Conservation (phyloP, 202 grass and related monocot species). For the Schoenoplectus tabernaemontani region DNA sequence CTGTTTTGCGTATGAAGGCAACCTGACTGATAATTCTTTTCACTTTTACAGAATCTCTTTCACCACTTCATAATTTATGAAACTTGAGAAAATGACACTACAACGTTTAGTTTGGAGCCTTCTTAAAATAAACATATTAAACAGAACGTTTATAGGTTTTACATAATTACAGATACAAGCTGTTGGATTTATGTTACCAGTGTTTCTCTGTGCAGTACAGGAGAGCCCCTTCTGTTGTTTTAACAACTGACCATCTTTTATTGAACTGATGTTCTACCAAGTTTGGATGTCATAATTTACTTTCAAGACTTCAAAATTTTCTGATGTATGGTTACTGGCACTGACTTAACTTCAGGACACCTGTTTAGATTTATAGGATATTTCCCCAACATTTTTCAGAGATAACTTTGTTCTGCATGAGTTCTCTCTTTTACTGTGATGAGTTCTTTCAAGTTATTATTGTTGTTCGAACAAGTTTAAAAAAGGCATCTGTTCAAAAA, state of each 20-base stretch:
- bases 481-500: background rate
- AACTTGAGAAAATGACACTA: background rate
- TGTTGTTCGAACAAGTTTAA: background rate
- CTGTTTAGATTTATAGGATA: background rate
- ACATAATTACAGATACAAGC: background rate
- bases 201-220: slow-evolving; percentile 3
- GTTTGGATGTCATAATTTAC: background rate
- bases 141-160: background rate
- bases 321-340: background rate
- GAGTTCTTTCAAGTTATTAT: background rate
- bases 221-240: background rate
- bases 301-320: background rate
- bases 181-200: background rate
- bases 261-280: background rate
- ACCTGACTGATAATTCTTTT: background rate
- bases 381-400: background rate
- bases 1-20: background rate
- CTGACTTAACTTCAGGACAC: background rate
- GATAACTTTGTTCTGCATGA: background rate
- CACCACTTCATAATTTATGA: background rate
- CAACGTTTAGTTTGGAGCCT: background rate
- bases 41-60: background rate
- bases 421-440: background rate
- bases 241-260: background rate
- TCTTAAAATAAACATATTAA: background rate